These are phyloP conservation scores for Xylariales sp. DNA, from an alignment of 2,329 filamentous ascomycete genomes.

Conservation along the genomic window DNA sequence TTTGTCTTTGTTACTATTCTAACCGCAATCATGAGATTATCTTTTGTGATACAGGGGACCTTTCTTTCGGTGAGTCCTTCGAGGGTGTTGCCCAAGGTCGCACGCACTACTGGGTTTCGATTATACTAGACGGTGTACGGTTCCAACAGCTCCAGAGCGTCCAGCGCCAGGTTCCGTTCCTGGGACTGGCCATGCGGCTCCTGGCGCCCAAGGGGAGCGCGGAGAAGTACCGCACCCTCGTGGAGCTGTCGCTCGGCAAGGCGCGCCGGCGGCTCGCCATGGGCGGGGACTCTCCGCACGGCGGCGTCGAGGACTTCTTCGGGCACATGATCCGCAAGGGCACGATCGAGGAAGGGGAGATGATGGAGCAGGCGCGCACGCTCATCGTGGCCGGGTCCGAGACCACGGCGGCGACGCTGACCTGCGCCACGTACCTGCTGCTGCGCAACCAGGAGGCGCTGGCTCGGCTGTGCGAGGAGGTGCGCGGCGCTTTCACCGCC, in stretches of 20 bases:
- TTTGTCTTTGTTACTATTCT: not conserved
- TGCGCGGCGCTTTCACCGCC: not conserved
- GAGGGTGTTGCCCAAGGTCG: slow-evolving; percentile 5
- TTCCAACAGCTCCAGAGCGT: too few species aligned
- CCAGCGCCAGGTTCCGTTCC: not conserved
- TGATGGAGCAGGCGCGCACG: not conserved
- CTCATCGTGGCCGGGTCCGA: slow-evolving; percentile 13
- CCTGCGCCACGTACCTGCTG: slow-evolving; percentile 1
- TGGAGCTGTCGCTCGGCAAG: slow-evolving; percentile 1
- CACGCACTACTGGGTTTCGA: slow-evolving; percentile 8
- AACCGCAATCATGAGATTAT: not conserved
- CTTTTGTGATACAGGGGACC: slow-evolving; percentile 5
- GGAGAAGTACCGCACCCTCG: not conserved
- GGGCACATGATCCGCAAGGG: not conserved
- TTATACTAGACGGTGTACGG: slow-evolving; percentile 9
- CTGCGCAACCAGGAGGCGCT: not conserved
- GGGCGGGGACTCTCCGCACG: not conserved
- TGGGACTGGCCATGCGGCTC: not conserved
- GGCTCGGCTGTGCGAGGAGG: slow-evolving; percentile 1
- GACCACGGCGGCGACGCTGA: slow-evolving; percentile 5
- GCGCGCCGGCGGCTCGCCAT: not conserved
- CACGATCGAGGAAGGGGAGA: not conserved
- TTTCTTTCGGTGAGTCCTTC: slow-evolving; percentile 13
- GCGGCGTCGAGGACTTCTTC: not conserved
- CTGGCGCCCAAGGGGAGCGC: not conserved